Conservation (phyloP, 345 rosid genomes). For the Geranium brycei region DNA sequence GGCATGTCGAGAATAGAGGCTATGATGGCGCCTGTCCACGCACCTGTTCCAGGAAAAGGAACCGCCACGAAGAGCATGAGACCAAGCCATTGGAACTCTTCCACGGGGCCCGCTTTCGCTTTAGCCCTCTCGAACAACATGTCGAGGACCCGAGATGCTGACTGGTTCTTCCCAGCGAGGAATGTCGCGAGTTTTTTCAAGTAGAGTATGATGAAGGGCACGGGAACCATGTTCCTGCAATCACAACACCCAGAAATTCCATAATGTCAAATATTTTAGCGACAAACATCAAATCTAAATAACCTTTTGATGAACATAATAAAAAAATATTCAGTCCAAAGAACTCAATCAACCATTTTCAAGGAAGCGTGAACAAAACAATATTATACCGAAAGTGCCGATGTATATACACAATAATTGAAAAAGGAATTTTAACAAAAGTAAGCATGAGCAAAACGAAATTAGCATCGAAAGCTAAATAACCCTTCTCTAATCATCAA, state of each 20-base stretch:
- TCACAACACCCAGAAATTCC: slow-evolving; percentile 8
- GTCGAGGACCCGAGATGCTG: slow-evolving; percentile 48
- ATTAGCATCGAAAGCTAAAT: not conserved
- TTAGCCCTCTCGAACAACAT: slow-evolving; percentile 55
- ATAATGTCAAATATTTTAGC: not conserved
- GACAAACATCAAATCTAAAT: not conserved
- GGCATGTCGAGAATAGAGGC: slow-evolving; percentile 88
- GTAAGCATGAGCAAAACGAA: too few relatives aligned
- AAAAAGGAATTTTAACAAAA: too few relatives aligned
- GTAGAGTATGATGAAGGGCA: slow-evolving; percentile 73
- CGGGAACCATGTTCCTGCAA: slow-evolving; percentile 90
- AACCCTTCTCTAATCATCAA: not conserved
- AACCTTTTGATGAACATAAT: not conserved
- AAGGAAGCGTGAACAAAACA: too few relatives aligned
- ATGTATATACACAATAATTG: too few relatives aligned
- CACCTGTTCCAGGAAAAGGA: slow-evolving; percentile 94
- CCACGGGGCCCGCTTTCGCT: slow-evolving; percentile 77
- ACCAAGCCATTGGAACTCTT: slow-evolving; percentile 88
- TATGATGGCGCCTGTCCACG: slow-evolving; percentile 88
- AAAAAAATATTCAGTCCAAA: too few relatives aligned
- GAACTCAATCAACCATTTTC: too few relatives aligned
- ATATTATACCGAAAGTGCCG: too few relatives aligned
- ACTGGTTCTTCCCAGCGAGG: slow-evolving; percentile 45
- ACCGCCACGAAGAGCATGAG: slow-evolving; percentile 94
- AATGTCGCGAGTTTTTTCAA: slow-evolving; percentile 55